Conservation (phyloP, 768 basidiomycete species). For the Strobilomyces confusus region DNA sequence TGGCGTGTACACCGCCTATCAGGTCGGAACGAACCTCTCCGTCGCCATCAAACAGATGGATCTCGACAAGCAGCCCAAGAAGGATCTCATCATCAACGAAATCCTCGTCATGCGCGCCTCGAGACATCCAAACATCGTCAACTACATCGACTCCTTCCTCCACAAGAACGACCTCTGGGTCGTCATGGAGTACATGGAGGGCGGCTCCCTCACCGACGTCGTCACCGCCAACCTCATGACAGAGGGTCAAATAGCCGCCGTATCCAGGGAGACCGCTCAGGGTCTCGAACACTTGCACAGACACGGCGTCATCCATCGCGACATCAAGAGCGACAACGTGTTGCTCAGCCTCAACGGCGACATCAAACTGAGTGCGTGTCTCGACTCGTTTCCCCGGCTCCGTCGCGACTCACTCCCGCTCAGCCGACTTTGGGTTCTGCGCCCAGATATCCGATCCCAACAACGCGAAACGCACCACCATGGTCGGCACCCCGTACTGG, state of each 20-base stretch:
- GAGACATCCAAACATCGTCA: conserved; percentile 98
- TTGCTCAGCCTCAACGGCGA: conserved; percentile 89
- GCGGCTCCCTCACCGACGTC: conserved; percentile 90
- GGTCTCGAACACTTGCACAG: conserved; percentile 93
- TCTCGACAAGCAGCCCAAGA: conserved; percentile 98
- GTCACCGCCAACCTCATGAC: conserved; percentile 90
- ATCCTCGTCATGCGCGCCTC: conserved; percentile 98
- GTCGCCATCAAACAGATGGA: conserved; percentile 99
- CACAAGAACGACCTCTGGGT: conserved; percentile 99
- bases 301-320: conserved; percentile 97
- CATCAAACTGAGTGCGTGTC: conserved; percentile 90
- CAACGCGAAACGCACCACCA: conserved; percentile 90
- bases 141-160: conserved; percentile 98
- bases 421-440: conserved; percentile 98
- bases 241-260: conserved; percentile 97
- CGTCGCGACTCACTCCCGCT: neutral
- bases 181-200: conserved; percentile 99
- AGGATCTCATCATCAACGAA: conserved; percentile 99
- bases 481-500: conserved; percentile 99
- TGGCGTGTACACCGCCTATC: conserved; percentile 97
- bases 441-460: conserved; percentile 91
- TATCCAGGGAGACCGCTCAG: conserved; percentile 87
- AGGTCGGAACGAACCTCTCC: conserved; percentile 88
- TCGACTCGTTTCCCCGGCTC: neutral
- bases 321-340: conserved; percentile 99